These are phyloP conservation scores for Neurospora hispaniola DNA, from an alignment of 495 filamentous ascomycete species.

Conservation along the genomic window DNA sequence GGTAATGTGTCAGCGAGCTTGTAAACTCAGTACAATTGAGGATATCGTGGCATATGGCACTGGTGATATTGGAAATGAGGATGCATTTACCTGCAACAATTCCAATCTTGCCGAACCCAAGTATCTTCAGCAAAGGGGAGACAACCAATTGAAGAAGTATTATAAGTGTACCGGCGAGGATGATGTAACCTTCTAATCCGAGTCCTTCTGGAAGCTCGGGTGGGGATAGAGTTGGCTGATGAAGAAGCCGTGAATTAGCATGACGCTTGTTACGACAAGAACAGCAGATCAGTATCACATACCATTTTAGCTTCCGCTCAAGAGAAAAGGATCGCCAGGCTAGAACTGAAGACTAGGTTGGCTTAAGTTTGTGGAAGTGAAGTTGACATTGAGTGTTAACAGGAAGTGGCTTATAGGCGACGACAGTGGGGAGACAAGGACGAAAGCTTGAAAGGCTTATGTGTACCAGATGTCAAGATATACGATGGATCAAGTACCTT, in stretches of 20 bases:
- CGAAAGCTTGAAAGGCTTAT: not conserved
- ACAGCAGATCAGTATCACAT: not conserved
- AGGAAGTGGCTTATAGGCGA: not conserved
- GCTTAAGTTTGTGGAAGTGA: not conserved
- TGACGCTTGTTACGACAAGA: not conserved
- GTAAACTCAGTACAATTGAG: not conserved
- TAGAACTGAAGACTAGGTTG: not conserved
- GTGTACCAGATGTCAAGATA: not conserved
- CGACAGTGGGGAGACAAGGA: not conserved
- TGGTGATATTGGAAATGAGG: not conserved
- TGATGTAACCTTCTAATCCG: not conserved
- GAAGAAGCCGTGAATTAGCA: not conserved
- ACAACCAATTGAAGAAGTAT: not conserved
- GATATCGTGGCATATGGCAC: not conserved
- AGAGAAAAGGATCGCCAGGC: not conserved
- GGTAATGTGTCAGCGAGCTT: not conserved
- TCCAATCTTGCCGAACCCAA: not conserved
- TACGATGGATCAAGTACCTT: not conserved
- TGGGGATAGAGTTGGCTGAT: not conserved
- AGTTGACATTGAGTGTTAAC: not conserved
- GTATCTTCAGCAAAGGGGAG: not conserved
- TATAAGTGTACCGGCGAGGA: not conserved
- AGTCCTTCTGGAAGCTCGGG: not conserved
- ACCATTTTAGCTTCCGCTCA: not conserved
- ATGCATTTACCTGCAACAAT: not conserved